These are phyloP conservation scores for Apiospora phragmitis DNA, from an alignment of 2,329 filamentous ascomycete genomes.

Conservation along the genomic window DNA sequence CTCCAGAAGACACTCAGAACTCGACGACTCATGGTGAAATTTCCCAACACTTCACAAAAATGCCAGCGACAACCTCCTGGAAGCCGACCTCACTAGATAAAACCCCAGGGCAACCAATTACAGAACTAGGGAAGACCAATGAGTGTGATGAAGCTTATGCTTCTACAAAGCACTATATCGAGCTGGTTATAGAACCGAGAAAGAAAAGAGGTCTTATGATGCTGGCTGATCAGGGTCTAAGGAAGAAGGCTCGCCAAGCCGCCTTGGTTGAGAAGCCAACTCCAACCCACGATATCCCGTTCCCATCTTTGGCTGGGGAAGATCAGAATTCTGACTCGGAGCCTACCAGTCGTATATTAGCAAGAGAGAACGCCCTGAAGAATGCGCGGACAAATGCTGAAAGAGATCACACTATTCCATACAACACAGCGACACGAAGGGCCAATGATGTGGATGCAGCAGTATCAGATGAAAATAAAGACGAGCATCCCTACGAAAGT, in stretches of 20 bases:
- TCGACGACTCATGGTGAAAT: not conserved
- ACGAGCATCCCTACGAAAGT: not conserved
- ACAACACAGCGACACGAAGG: not conserved
- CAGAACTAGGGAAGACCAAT: not conserved
- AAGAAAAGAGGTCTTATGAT: conserved; percentile 50
- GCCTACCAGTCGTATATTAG: not conserved
- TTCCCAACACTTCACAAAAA: not conserved
- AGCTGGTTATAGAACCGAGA: conserved; percentile 47
- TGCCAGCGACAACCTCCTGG: not conserved
- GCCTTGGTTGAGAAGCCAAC: not conserved
- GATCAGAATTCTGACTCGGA: not conserved
- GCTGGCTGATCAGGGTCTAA: conserved; percentile 36
- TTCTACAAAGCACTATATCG: conserved; percentile 37
- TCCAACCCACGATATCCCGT: not conserved
- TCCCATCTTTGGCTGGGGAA: not conserved
- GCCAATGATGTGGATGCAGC: not conserved
- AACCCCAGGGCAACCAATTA: not conserved
- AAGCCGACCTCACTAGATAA: not conserved
- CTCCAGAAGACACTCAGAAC: not conserved
- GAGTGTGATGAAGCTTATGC: not conserved
- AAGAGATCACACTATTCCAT: not conserved
- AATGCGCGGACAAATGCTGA: not conserved
- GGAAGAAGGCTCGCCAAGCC: conserved; percentile 10
- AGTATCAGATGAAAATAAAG: not conserved
- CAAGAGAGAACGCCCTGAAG: not conserved